Base-by-base conservation (phyloP, 2,329 filamentous ascomycete genomes). In the Penicillium rolfsii region DNA sequence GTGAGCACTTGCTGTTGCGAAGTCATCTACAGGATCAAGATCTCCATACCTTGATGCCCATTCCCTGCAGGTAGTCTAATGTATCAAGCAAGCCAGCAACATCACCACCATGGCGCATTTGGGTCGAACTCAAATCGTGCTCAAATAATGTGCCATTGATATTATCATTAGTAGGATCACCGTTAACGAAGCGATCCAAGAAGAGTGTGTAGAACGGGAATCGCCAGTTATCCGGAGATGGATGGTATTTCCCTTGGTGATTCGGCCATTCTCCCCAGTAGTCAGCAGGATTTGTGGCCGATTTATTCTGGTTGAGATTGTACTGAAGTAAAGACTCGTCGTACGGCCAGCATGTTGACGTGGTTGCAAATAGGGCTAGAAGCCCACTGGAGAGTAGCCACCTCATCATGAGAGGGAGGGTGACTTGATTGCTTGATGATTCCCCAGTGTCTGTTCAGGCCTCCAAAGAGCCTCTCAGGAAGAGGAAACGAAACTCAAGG, bases 131-230 rank as follows among this genome's bases (percentile, higher is more conserved):
- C 57, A 82, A 73, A 70, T 89, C 86, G 69, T 86, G 84, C 67
- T 89, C 86, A 71, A 83, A 89, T 8, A 78, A 62, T 1, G 85
- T 87, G 16, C 81, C 83, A 68, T 89, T 89, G 48, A 82, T 67
- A 35, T 88, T 83, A 70, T 89, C 86, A 69, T 89, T 89, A 5
- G 78, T 78, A 6, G 87, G 86, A 66, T 89, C 83, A 41, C 86
- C 86, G 66, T 89, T 88, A 53, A 87, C 85, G 67, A 84, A 89
- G 61, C 85, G 79, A 72, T 89, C 87, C 22, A 88, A 73, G 70
- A 88, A 87, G 46, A 89, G 76, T 16, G 85, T 87, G 70, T 89
- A 89, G 70, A 88, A 85, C 0, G 87, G 87, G 60, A 89, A 82
- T 24, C 87, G 80, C 87, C 87, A 89, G 66, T 85, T 88, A 0